Evolutionary conservation across 2,329 filamentous ascomycete genomes (phyloP).

Genomic region (Ambrosiella beaveri): DNA sequence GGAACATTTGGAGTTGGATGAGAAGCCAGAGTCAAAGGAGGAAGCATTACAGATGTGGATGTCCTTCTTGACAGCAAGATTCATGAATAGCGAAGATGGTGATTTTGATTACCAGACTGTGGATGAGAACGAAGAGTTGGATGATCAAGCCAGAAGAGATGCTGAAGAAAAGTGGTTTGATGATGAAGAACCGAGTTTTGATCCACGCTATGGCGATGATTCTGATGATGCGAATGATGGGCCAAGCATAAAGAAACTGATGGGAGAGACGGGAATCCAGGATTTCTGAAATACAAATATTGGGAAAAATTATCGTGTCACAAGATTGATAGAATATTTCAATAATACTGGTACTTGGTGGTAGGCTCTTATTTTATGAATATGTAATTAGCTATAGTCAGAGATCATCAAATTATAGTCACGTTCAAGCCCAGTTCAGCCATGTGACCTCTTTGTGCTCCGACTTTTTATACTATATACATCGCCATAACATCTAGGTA

Average conservation of each 20-base stretch:
- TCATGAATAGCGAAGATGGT: slow-evolving; percentile 54
- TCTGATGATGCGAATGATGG: slow-evolving; percentile 9
- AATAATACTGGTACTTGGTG: not conserved
- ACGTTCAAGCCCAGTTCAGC: no score
- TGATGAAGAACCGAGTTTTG: slow-evolving; percentile 55
- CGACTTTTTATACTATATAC: not conserved
- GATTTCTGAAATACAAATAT: slow-evolving; percentile 40
- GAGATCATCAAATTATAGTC: no score
- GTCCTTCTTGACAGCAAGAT: slow-evolving; percentile 54
- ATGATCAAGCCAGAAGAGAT: slow-evolving; percentile 37
- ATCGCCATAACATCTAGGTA: not conserved
- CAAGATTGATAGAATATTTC: not conserved
- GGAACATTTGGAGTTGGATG: not conserved
- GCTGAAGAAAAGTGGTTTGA: slow-evolving; percentile 65
- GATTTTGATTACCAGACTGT: slow-evolving; percentile 63
- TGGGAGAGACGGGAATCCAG: slow-evolving; percentile 53
- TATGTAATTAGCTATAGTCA: not conserved
- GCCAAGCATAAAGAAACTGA: slow-evolving; percentile 12
- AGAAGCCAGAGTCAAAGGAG: slow-evolving; percentile 24
- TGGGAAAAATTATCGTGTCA: not conserved
- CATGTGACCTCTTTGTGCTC: no score
- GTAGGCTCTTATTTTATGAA: not conserved
- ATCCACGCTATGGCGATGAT: slow-evolving; percentile 24
- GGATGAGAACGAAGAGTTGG: slow-evolving; percentile 55
- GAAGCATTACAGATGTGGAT: slow-evolving; percentile 54